Percentiles rank a stretch among this genome's conserved stretches.
These are phyloP conservation scores for Coemansia umbellata DNA, from an alignment of 192 early-diverging fungal species.

Conservation along the genomic window DNA sequence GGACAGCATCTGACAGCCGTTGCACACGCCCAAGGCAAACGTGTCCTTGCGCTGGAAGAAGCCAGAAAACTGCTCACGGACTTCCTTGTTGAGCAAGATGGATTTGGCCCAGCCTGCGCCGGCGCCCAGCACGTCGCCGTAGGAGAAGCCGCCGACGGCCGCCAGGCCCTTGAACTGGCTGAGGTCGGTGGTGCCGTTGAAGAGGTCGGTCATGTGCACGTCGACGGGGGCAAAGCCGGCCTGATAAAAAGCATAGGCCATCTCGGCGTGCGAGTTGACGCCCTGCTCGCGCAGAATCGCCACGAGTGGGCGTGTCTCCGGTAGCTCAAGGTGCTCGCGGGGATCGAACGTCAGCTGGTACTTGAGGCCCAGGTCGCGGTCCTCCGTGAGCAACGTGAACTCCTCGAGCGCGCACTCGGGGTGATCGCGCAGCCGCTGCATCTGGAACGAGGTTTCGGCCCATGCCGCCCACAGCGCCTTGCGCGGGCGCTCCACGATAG, in stretches of 20 bases:
- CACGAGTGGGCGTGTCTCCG: constrained; percentile 65
- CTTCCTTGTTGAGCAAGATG: constrained; percentile 69
- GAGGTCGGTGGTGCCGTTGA: constrained; percentile 61
- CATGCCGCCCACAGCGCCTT: constrained; percentile 75
- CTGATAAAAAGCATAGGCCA: constrained; percentile 90
- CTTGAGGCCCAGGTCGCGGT: constrained; percentile 73
- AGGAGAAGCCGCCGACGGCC: constrained; percentile 96
- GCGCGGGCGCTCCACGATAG: constrained; percentile 59
- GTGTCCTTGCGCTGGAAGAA: constrained; percentile 89
- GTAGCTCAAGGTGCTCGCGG: constrained; percentile 4
- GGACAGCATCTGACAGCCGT: constrained; percentile 97
- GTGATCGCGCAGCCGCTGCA: constrained; percentile 91
- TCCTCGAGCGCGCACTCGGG: constrained; percentile 81
- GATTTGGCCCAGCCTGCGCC: constrained; percentile 97
- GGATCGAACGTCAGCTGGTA: constrained; percentile 78
- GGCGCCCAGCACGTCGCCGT: constrained; percentile 99
- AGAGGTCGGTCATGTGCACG: constrained; percentile 97
- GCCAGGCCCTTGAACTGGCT: constrained; percentile 81
- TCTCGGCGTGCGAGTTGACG: constrained; percentile 91
- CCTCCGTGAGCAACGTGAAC: constrained; percentile 66
- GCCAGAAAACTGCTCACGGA: constrained; percentile 65
- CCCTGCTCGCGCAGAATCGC: constrained; percentile 98
- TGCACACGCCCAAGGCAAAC: constrained; percentile 96
- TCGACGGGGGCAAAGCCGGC: constrained; percentile 95
- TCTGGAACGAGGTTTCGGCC: constrained; percentile 87